A percentile compares a stretch with the other conserved stretches of the same genome.
These are phyloP conservation scores for Eutrema yunnanense DNA, from an alignment of 345 rosid genomes.

Conservation along the genomic window DNA sequence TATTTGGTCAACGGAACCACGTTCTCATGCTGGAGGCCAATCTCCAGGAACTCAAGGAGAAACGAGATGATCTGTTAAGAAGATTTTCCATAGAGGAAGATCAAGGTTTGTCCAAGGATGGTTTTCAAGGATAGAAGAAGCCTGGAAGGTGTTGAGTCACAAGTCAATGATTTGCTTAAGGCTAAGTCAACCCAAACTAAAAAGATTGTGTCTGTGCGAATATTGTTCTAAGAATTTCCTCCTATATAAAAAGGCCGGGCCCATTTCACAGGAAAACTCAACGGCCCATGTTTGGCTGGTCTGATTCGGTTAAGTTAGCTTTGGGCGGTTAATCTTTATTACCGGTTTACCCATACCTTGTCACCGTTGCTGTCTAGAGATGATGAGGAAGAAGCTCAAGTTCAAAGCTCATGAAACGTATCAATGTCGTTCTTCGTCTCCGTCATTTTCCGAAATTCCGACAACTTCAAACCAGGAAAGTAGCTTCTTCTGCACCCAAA, in stretches of 20 bases:
- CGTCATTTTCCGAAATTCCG: conserved; percentile 27
- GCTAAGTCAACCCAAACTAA: neutral
- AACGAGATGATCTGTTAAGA: neutral
- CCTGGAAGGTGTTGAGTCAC: neutral
- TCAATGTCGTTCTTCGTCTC: conserved; percentile 24
- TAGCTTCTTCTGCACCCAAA: conserved; percentile 12
- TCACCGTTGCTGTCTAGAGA: neutral
- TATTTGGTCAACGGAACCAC: neutral
- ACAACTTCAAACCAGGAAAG: neutral
- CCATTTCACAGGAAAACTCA: neutral
- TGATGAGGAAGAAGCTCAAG: conserved; percentile 5
- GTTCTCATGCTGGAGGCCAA: neutral
- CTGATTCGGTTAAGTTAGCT: neutral
- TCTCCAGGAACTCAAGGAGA: neutral
- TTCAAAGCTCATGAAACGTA: conserved; percentile 40
- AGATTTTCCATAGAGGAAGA: neutral
- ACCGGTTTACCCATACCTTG: neutral
- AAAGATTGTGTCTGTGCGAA: neutral
- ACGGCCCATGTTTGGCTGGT: neutral
- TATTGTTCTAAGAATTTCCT: neutral
- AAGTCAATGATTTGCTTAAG: neutral
- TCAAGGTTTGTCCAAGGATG: neutral
- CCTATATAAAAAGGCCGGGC: neutral
- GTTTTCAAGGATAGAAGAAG: neutral
- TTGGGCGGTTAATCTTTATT: neutral